phyloP scores from a whole-genome alignment of 441 rosid genomes.

The Pelargonium australe region DNA sequence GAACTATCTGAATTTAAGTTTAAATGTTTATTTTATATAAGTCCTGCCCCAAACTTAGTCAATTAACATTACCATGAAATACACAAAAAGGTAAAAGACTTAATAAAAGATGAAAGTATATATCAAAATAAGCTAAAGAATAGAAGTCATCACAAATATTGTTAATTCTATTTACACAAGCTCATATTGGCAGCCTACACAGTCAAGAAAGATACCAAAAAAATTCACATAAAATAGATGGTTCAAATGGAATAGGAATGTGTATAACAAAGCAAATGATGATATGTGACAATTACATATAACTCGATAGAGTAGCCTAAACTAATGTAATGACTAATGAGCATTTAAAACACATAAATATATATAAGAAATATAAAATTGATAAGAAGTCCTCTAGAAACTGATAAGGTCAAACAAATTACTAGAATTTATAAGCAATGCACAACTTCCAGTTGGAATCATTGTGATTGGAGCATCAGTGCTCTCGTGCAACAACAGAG shows the following conservation, averaged over 20 bases:
- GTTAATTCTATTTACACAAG: not conserved
- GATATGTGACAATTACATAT: not conserved
- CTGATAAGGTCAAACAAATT: slow-evolving; percentile 2
- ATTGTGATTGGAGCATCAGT: not conserved
- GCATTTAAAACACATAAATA: not conserved
- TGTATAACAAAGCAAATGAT: not conserved
- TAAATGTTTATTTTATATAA: not conserved
- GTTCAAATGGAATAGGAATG: slow-evolving; percentile 3
- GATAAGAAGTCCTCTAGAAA: not conserved
- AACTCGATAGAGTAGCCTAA: not conserved
- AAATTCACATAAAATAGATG: not conserved
- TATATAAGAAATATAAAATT: not conserved
- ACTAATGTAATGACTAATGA: not conserved
- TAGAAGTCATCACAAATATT: not conserved
- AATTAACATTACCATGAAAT: not conserved
- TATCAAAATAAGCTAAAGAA: not conserved
- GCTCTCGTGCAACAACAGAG: slow-evolving; percentile 3
- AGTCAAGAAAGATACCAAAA: not conserved
- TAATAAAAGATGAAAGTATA: not conserved
- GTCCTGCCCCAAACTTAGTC: not conserved
- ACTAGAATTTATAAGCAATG: not conserved
- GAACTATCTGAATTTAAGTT: not conserved
- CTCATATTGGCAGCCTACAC: not conserved
- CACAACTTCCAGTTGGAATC: not conserved
- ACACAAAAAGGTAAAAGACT: not conserved